Percentiles rank a stretch among this genome's conserved stretches.
Evolutionary conservation across 345 rosid genomes (phyloP).

Genomic region (Kandelia obovata): DNA sequence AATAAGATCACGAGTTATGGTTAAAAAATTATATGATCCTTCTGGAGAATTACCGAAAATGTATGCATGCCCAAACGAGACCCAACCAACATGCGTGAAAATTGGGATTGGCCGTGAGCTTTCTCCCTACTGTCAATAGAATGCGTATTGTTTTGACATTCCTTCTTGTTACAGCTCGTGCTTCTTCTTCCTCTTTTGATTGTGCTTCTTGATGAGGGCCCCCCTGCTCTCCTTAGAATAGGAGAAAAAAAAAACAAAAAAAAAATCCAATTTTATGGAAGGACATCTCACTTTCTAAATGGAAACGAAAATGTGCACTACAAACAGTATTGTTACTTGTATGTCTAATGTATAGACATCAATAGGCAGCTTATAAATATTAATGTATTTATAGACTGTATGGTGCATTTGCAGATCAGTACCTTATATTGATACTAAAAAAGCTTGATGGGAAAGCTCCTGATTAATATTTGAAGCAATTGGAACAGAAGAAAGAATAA

Average conservation of each 20-base stretch:
- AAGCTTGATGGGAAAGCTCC: no score
- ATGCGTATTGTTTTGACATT: conserved; percentile 39
- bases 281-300: no score
- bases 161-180: conserved; percentile 36
- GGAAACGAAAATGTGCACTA: no score
- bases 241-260: background rate
- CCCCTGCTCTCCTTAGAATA: conserved; percentile 30
- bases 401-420: no score
- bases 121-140: conserved; percentile 58
- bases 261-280: background rate
- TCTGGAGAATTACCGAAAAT: conserved; percentile 49
- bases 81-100: conserved; percentile 67
- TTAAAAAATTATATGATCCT: no score
- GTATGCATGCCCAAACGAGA: conserved; percentile 75
- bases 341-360: no score
- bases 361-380: no score
- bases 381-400: no score
- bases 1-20: background rate
- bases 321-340: no score
- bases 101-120: conserved; percentile 71
- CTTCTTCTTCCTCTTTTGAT: conserved; percentile 47
- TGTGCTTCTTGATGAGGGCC: conserved; percentile 40
- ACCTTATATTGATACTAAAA: no score
- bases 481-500: no score
- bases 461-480: no score